Base-by-base conservation (phyloP, 2,329 filamentous ascomycete genomes). In the Scytalidium lignicola region DNA sequence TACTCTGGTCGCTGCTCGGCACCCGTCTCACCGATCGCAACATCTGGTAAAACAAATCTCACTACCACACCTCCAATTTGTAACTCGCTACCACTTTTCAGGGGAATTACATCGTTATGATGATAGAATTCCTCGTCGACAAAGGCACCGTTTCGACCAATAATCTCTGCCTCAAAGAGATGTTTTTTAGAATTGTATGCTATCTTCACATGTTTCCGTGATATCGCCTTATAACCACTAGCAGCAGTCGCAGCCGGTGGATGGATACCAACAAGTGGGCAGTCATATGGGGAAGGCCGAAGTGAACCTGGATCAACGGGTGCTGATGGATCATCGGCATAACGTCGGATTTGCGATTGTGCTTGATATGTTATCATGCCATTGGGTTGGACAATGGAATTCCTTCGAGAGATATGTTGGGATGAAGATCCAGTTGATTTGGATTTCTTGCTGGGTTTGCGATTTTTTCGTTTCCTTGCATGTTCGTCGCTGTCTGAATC, bases 41-140 rank as follows among this genome's bases (percentile, higher is more conserved):
- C 76, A 48, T 80, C 79, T 40, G 86, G 88, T 55, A 90, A 80
- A 41, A 81, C 70, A 64, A 91, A 90, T 13, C 69, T 71, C 54
- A 91, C 82, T 42, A 76, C 73, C 2, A 91, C 79, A 51, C 83
- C 81, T 49, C 86, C 86, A 63, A 91, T 85, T 62, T 87, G 82
- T 37, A 91, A 74, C n/a, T 74, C 70, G 55, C 82, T 81, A 29
- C 83, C 82, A 58, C 84, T 83, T 43, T 76, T 74, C 18, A 92
- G 68, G 3, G 76, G 72, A 9, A 83, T 76, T 22, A 74, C 71
- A 17, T 74, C 73, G 29, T 76, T 73, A 49, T 76, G 76, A 18
- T 62, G 56, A 20, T 81, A 76, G 50, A 79, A 75, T 3, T 72
- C 68, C 43, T 84, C 82, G 47, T 86, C 78, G 54, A 82, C 76